Evolutionary conservation across 306 rosid species (phyloP).

Genomic region (barrel medic (Medicago truncatula)): DNA sequence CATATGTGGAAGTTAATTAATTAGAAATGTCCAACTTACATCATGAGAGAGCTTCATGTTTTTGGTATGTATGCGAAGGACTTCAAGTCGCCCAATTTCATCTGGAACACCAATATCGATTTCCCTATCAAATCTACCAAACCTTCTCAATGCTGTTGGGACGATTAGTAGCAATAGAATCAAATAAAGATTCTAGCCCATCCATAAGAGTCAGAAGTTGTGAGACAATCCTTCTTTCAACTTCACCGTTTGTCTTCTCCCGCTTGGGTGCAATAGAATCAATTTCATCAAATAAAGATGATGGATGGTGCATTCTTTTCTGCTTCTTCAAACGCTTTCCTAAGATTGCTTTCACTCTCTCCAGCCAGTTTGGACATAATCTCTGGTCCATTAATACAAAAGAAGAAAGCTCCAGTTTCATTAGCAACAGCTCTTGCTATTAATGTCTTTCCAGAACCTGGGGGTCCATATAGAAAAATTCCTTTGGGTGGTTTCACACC

Average conservation of each 20-base stretch:
- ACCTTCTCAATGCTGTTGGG: conserved; percentile 74
- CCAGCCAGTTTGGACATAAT: conserved; percentile 76
- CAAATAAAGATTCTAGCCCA: conserved; percentile 68
- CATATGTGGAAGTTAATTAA: background rate
- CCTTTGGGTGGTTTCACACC: conserved; percentile 80
- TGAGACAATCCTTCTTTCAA: conserved; percentile 72
- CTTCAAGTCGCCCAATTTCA: conserved; percentile 75
- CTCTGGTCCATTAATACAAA: conserved; percentile 70
- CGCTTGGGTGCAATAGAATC: conserved; percentile 77
- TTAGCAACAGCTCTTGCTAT: conserved; percentile 74
- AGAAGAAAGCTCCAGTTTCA: conserved; percentile 76
- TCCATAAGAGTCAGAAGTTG: conserved; percentile 77
- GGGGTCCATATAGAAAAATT: conserved; percentile 73
- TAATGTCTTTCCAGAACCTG: conserved; percentile 70
- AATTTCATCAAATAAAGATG: conserved; percentile 69
- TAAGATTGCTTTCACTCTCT: conserved; percentile 76
- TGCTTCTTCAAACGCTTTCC: conserved; percentile 77
- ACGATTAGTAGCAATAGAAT: conserved; percentile 79
- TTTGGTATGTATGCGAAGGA: conserved; percentile 73
- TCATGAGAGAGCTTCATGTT: conserved; percentile 80
- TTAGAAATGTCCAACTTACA: conserved; percentile 46
- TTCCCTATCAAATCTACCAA: conserved; percentile 78
- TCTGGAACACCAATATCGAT: conserved; percentile 77
- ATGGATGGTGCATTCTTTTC: conserved; percentile 76
- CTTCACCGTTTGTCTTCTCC: conserved; percentile 75